These are phyloP conservation scores for Fusarium gaditjirri DNA, from an alignment of 2,329 filamentous ascomycete genomes.

Conservation along the genomic window DNA sequence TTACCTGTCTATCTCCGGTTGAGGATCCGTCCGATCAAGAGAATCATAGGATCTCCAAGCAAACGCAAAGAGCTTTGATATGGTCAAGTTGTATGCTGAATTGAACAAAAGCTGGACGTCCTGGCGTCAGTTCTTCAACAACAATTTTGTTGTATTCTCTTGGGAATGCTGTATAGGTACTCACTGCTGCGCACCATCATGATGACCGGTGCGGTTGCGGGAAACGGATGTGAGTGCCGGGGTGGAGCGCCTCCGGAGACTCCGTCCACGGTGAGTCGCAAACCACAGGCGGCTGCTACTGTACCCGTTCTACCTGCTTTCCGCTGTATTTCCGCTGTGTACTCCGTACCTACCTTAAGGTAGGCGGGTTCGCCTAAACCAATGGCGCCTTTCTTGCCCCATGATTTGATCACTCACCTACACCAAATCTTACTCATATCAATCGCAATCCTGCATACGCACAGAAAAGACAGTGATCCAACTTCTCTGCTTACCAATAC, in stretches of 20 bases:
- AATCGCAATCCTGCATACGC: constrained; percentile 8
- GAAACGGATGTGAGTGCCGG: background rate
- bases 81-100: background rate
- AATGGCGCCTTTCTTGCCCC: constrained; percentile 19
- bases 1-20: background rate
- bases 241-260: constrained; percentile 24
- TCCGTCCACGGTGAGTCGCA: background rate
- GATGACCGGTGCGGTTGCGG: background rate
- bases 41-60: background rate
- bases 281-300: background rate
- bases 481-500: constrained; percentile 37
- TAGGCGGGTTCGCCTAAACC: constrained; percentile 21
- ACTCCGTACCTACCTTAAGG: too few relatives aligned
- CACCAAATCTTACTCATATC: constrained; percentile 20
- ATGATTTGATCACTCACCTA: constrained; percentile 18
- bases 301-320: constrained; percentile 2
- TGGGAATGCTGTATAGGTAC: background rate
- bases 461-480: constrained; percentile 4
- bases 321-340: constrained; percentile 11
- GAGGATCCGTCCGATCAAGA: background rate
- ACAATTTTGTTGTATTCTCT: background rate
- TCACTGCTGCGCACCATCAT: background rate
- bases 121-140: too few relatives aligned
- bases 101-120: background rate
- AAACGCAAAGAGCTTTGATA: background rate